Base-by-base conservation (phyloP, 23 red algal species). In the Gracilaria domingensis region DNA sequence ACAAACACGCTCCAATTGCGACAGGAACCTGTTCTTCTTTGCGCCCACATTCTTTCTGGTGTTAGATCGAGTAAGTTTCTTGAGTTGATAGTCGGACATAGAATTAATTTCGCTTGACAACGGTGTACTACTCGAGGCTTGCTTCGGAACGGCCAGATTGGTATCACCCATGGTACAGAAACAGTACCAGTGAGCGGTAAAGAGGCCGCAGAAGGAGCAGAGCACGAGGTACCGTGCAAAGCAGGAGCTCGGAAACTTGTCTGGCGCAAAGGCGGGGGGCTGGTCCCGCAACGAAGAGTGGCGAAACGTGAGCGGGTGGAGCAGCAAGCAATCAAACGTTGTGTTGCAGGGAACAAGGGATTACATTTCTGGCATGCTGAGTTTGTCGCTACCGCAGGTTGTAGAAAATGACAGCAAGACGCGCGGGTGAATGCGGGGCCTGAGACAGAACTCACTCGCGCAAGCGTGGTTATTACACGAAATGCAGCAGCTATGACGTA, bases 1-100 rank as follows among this genome's bases (percentile, higher is more conserved):
- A 85, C 57, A 85, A 25, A 85, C 81, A 12, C 81, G 81, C 45
- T 85, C 81, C 59, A 85, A 55, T 28, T 85, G 81, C 11, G 81
- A 85, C n/a, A 65, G 20, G 39, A 85, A 69, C 39, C 81, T 70
- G 30, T 60, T 69, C 20, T 60, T 65, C 38, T 55, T 55, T 28
- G 30, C 59, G 5, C 81, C 81, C 24, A 85, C 26, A 29, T 85
- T 85, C 81, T 48, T 85, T 67, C 61, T 65, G 18, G 81, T 85
- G 60, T 85, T 85, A 18, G 81, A 70, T 50, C 81, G 81, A 50
- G 81, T 85, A 50, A 85, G 81, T 38, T 60, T 65, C 40, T 69
- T 64, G 20, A 85, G 81, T 50, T 85, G 81, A 69, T 65, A 30
- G 18, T 85, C 81, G 60, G 81, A 69, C 30, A 85, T 12, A 48